Evolutionary conservation across 768 basidiomycete genomes (phyloP), one percentile per base, ranked within the genome.

Genomic region (Psilocybe subaeruginosa): DNA sequence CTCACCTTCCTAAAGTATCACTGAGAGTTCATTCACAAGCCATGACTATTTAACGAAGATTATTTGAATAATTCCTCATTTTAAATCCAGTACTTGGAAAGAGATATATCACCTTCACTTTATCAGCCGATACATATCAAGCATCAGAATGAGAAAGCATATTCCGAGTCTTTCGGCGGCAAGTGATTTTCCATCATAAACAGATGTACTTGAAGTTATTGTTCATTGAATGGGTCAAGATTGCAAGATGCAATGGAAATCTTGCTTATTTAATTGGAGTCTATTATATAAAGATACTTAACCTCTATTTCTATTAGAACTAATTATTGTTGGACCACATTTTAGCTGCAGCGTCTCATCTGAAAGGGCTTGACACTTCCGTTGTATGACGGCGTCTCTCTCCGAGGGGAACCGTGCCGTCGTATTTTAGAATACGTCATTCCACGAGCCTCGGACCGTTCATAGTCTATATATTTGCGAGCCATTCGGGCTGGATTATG

Each of bases 1-100:
- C 58, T 64, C 59, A 43, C 62, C 45, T 69, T 63, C 68, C 65
- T 65, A 65, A 69, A 62, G 27, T n/a, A 61, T 62, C 55, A 8
- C 4, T 16, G 8, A 27, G 7, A 11, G 12, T 12, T 31, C 51
- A n/a, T 53, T 37, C 31, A 3, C 14, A 30, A 53, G 31, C 35
- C 51, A 35, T 35, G 4, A n/a, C 11, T 51, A 23, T 46, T 52
- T 35, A 31, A 41, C n/a, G 14, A 19, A 57, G 43, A 49, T 60
- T 33, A 0, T 37, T 9, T 53, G 27, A 11, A 31, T 7, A 31
- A 8, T 12, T 3, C 9, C 7, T 51, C 16, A 17, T 35, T 37
- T 16, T 35, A 14, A 8, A n/a, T 8, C 6, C 11, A 31, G 30
- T 12, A 49, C 9, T 30, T 8, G 16, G 8, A 33, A 27, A 43